These are phyloP conservation scores for Colletotrichum musicola DNA, from an alignment of 2,329 filamentous ascomycete species.

Conservation along the genomic window DNA sequence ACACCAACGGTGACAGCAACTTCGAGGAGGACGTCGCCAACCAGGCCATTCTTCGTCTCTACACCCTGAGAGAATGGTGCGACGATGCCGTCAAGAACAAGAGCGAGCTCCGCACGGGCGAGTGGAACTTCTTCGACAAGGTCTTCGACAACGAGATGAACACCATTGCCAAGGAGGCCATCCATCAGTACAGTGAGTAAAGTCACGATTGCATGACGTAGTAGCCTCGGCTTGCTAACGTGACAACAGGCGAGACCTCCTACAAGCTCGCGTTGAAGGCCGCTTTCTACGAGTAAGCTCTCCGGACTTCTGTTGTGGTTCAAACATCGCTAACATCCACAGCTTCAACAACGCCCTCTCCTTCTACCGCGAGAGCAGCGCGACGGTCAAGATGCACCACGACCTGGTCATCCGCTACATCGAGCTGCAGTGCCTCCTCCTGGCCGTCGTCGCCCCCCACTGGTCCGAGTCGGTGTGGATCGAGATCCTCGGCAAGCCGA, in stretches of 20 bases:
- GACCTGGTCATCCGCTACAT: conserved; percentile 85
- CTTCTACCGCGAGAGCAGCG: conserved; percentile 88
- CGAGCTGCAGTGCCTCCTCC: conserved; percentile 85
- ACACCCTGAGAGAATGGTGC: conserved; percentile 80
- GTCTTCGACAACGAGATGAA: conserved; percentile 97
- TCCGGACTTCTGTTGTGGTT: background rate
- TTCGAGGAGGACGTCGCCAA: conserved; percentile 97
- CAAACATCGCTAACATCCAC: background rate
- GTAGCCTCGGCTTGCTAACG: background rate
- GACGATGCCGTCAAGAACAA: conserved; percentile 84
- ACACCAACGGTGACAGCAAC: conserved; percentile 95
- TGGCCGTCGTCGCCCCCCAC: conserved; percentile 89
- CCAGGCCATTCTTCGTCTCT: conserved; percentile 88
- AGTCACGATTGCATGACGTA: too few species aligned
- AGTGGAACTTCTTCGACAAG: conserved; percentile 85
- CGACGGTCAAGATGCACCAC: conserved; percentile 87
- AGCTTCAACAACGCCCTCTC: conserved; percentile 84
- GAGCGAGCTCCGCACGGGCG: conserved; percentile 78
- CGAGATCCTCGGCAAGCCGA: conserved; percentile 83
- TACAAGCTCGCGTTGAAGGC: conserved; percentile 84
- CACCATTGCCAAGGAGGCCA: conserved; percentile 81
- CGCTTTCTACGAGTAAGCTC: conserved; percentile 78
- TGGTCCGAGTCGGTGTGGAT: conserved; percentile 96
- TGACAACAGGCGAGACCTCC: conserved; percentile 28
- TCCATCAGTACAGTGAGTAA: conserved; percentile 73